Conservation (phyloP, 768 basidiomycete species). For the Xerocomus spinulosus region DNA sequence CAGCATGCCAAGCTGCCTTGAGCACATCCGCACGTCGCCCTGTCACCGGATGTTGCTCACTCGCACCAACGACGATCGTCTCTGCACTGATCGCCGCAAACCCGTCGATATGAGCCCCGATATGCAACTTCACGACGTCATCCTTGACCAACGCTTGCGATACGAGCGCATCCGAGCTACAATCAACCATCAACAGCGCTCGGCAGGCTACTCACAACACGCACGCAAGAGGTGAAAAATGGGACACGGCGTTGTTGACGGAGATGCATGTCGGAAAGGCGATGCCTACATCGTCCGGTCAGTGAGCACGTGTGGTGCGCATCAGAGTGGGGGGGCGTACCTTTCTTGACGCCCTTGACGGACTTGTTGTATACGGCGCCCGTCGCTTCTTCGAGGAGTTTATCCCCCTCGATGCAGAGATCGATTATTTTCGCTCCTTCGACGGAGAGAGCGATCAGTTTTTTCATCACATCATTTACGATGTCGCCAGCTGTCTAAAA, state of each 20-base stretch:
- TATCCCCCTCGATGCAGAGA: constrained; percentile 91
- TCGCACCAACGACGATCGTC: constrained; percentile 85
- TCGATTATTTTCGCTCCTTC: constrained; percentile 88
- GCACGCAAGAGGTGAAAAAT: constrained; percentile 93
- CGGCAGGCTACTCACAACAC: constrained; percentile 32
- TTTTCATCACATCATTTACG: constrained; percentile 78
- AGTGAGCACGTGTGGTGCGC: constrained; percentile 9
- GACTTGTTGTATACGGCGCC: constrained; percentile 85
- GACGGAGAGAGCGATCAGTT: constrained; percentile 67
- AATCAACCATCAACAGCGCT: no score
- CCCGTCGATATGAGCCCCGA: constrained; percentile 97
- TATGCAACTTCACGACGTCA: constrained; percentile 93
- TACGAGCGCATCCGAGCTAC: constrained; percentile 73
- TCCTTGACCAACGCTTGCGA: constrained; percentile 67
- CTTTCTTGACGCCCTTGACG: constrained; percentile 84
- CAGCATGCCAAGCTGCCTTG: constrained; percentile 90
- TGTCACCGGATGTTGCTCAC: constrained; percentile 66
- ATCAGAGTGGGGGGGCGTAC: no score
- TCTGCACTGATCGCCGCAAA: constrained; percentile 93
- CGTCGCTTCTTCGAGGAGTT: constrained; percentile 83
- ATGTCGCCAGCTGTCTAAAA: constrained; percentile 85
- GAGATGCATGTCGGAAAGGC: constrained; percentile 94
- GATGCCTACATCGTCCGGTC: constrained; percentile 50
- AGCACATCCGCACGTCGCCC: constrained; percentile 88
- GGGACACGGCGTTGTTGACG: constrained; percentile 92